Conservation (phyloP, 345 rosid genomes). For the Murraya koenigii region DNA sequence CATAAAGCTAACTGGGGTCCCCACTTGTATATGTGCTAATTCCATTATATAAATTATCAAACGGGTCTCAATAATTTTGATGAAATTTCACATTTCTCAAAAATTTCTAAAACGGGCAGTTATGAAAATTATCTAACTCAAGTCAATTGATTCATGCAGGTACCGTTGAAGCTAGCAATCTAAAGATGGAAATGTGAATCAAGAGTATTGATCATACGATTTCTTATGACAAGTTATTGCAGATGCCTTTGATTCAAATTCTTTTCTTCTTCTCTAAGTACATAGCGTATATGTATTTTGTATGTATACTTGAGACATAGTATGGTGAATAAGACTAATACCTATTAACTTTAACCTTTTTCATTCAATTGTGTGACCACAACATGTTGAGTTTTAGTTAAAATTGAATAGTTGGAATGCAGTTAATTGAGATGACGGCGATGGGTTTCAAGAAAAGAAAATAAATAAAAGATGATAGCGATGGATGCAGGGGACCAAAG, state of each 20-base stretch:
- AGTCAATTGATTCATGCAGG: constrained; percentile 37
- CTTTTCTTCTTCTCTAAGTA: constrained; percentile 25
- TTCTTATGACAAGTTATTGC: constrained; percentile 20
- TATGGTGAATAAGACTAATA: constrained; percentile 40
- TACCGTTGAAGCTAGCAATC: constrained; percentile 37
- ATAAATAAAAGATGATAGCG: neutral
- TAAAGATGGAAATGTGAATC: constrained; percentile 64
- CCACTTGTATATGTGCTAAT: neutral
- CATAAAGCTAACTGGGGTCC: constrained; percentile 6
- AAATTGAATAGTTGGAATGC: neutral
- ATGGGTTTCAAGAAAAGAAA: neutral
- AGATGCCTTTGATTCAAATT: constrained; percentile 27
- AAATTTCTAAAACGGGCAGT: neutral
- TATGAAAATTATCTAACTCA: neutral
- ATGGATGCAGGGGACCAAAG: constrained; percentile 21
- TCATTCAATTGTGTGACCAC: constrained; percentile 4
- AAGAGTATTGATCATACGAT: constrained; percentile 1
- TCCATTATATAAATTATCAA: neutral
- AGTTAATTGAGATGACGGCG: neutral
- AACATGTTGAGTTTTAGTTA: neutral
- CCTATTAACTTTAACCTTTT: constrained; percentile 25
- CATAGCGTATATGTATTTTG: constrained; percentile 32
- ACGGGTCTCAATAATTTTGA: neutral
- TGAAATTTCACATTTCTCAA: neutral
- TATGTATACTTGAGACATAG: constrained; percentile 33